Base-by-base conservation (phyloP, 75 land plant genomes). In the Adiantum capillusveneris region DNA sequence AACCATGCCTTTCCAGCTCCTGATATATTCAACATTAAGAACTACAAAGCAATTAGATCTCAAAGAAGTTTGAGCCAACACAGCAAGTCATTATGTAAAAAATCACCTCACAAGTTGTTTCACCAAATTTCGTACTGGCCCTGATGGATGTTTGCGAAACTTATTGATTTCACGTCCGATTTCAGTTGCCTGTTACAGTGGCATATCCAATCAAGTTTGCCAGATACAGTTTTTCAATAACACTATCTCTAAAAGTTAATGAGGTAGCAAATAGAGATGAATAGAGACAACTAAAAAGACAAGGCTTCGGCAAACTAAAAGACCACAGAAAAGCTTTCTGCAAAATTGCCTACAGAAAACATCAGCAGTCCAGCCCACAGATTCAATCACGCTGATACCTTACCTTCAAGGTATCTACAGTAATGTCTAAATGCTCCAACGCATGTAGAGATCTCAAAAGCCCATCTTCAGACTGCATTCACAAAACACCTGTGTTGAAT, bases 161-260 rank as follows among this genome's bases (percentile, higher is more conserved):
- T 41, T 51, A 72, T 81, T 85, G 19, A 88, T 96, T 50, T 83
- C 68, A 73, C 72, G 89, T 27, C 98, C 98, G 52, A 93, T 85
- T 59, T 79, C 90, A 29, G 98, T 85, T 24, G 74, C 79, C 97
- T 92, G 81, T 5, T 21, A 63, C 11, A 16, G n/a, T n/a, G n/a
- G n/a, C n/a, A n/a, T n/a, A n/a, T n/a, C n/a, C n/a, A n/a, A n/a
- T n/a, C n/a, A n/a, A n/a, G n/a, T n/a, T n/a, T n/a, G n/a, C n/a
- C n/a, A n/a, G n/a, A n/a, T n/a, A n/a, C n/a, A n/a, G n/a, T n/a
- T n/a, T n/a, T n/a, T n/a, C n/a, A n/a, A n/a, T n/a, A n/a, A n/a
- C n/a, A n/a, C n/a, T n/a, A n/a, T n/a, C n/a, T n/a, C n/a, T n/a
- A n/a, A n/a, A n/a, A n/a, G n/a, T n/a, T n/a, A n/a, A n/a, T n/a